Base-by-base conservation (phyloP, 768 basidiomycete species). In the Pulveroboletus sp. region DNA sequence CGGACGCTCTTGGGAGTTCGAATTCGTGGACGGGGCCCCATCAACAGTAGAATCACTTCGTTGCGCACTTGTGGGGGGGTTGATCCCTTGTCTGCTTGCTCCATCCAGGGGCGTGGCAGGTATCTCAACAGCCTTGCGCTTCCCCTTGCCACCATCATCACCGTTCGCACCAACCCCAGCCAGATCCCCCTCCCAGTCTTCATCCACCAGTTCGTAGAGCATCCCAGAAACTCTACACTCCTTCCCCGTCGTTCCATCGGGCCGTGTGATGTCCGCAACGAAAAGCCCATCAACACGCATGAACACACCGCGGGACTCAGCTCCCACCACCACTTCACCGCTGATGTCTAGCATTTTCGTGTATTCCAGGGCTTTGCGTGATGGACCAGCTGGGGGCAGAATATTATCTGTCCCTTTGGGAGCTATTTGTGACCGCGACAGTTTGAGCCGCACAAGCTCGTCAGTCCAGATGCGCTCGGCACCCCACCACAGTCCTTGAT, bases 401-500 rank as follows among this genome's bases (percentile, higher is more conserved):
- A 91, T 82, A 50, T 78, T 64, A 39, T 76, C 73, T 2, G 77
- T 75, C 18, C 89, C 88, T 33, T 72, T 58, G 6, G 87, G 86
- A 11, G 86, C 86, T 49, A 90, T 73, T 53, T 80, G 80, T 31
- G 74, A 70, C 35, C 88, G 77, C 1, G 82, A 77, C 24, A 86
- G 67, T 59, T 89, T 89, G 43, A 95, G 73, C 21, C 92, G 80
- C 33, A 93, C 79, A 48, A 93, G 77, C 54, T 95, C 92, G 51
- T 86, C 88, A 5, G 77, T 72, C 91, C 92, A 95, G 46, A 93
- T 88, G 28, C 89, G 78, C 61, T 93, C 92, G 1, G 84, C 81
- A 8, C 93, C 93, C 85, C 87, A 89, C 90, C 90, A 95, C 8
- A 93, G 62, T 2, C 89, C 89, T 60, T 91, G 87, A 61, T 81